A percentile compares a stretch with the other conserved stretches of the same genome.
phyloP scores from a whole-genome alignment of 139 green algal species.

The Nannochloris sp. region DNA sequence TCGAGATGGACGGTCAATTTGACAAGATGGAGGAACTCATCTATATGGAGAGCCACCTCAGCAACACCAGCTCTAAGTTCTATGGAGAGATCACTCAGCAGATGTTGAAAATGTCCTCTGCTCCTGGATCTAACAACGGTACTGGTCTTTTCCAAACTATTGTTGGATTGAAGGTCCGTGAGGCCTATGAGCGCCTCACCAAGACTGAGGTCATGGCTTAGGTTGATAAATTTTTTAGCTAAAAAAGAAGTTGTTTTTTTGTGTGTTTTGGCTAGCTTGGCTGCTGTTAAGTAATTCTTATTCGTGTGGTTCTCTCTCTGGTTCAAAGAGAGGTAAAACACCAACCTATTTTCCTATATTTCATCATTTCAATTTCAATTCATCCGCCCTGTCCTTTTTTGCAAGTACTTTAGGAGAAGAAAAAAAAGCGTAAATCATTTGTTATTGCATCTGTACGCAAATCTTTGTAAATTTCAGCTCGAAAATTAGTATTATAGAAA shows the following conservation, averaged over 20 bases:
- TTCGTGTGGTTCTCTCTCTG: no score
- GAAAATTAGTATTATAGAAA: no score
- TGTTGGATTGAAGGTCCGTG: constrained; percentile 92
- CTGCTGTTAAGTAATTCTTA: background rate
- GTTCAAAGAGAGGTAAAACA: no score
- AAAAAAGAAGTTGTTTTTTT: background rate
- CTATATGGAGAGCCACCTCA: constrained; percentile 98
- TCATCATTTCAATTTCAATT: no score
- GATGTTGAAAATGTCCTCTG: constrained; percentile 97
- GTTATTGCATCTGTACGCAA: no score
- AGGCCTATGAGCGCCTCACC: constrained; percentile 93
- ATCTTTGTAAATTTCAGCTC: no score
- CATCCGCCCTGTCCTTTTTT: no score
- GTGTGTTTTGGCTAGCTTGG: background rate
- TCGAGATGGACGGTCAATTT: constrained; percentile 98
- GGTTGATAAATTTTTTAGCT: constrained; percentile 1
- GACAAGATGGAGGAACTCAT: constrained; percentile 99
- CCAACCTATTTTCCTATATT: no score
- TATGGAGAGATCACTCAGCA: constrained; percentile 99
- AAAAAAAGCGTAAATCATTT: no score
- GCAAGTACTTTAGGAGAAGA: no score
- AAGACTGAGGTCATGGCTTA: constrained; percentile 55
- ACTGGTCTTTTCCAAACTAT: constrained; percentile 99
- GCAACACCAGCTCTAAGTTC: constrained; percentile 93
- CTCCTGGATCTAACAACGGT: constrained; percentile 98